Base-by-base conservation (phyloP, 495 filamentous ascomycete genomes). In the Xylaria nigripes region DNA sequence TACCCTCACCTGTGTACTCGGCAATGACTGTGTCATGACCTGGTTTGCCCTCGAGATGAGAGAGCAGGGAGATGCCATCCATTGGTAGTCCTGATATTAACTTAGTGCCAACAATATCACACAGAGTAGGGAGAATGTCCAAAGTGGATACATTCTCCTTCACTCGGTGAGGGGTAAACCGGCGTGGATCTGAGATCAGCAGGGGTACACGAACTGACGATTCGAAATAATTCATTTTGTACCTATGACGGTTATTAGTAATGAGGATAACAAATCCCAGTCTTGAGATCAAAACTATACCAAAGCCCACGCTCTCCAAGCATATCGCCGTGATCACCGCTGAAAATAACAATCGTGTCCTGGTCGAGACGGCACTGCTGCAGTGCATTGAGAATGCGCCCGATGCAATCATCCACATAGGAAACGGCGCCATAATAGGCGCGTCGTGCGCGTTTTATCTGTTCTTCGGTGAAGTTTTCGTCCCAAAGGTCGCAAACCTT, bases 191-290 rank as follows among this genome's bases (percentile, higher is more conserved):
- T 54, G 84, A 82, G 55, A 93, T 73, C 50, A 95, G 72, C 54
- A 95, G 79, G 2, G 89, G 89, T 6, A 95, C 89, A 7, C 89
- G 85, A 25, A 85, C 85, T 6, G 86, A 90, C 25, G 81, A 81
- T 74, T 95, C 89, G 61, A 86, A 92, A 76, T 88, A 95, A 56
- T 76, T 84, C 89, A 95, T 95, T 75, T 95, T 95, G 75, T 95
- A 95, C 74, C 75, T 76, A 32, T 42, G 45, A 16, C 45, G 46
- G 22, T 23, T 32, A 30, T 57, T 43, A 56, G 44, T 13, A 38
- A n/a, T 30, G 12, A 1, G n/a, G n/a, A n/a, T n/a, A 13, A 27
- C 6, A 2, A n/a, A 24, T 44, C 27, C 1, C 10, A 24, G 49
- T 66, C 2, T 23, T 0, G 8, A 10, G 46, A 19, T 38, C 16